Conservation (phyloP, 768 basidiomycete genomes). For the Kwoniella botswanensis region DNA sequence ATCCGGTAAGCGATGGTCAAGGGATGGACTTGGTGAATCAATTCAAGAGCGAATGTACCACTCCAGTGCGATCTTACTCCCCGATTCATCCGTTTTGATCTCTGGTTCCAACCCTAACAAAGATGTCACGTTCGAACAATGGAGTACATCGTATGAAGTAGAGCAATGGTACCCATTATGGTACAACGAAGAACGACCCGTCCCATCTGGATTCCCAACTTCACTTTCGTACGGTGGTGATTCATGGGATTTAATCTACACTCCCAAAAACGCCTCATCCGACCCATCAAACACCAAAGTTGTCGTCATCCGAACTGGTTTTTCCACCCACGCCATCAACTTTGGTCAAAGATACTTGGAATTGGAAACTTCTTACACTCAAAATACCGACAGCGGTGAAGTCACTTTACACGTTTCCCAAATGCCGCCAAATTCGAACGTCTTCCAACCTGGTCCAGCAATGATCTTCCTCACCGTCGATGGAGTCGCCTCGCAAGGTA, state of each 20-base stretch:
- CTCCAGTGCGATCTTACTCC: constrained; percentile 84
- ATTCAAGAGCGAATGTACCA: constrained; percentile 85
- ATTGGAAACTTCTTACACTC: constrained; percentile 82
- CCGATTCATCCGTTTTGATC: constrained; percentile 80
- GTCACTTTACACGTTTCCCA: constrained; percentile 81
- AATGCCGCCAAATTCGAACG: constrained; percentile 69
- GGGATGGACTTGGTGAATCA: constrained; percentile 66
- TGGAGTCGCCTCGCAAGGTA: constrained; percentile 49
- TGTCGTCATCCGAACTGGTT: constrained; percentile 75
- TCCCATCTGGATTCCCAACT: constrained; percentile 68
- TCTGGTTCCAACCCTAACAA: constrained; percentile 79
- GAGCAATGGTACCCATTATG: constrained; percentile 93
- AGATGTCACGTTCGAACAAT: constrained; percentile 65
- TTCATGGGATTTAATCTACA: constrained; percentile 76
- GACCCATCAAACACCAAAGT: constrained; percentile 71
- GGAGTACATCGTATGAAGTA: constrained; percentile 75
- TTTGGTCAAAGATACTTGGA: constrained; percentile 78
- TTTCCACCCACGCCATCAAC: constrained; percentile 62
- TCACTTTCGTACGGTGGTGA: constrained; percentile 81
- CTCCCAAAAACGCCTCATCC: constrained; percentile 69
- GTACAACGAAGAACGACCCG: constrained; percentile 75
- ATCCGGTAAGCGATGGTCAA: constrained; percentile 71
- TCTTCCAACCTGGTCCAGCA: constrained; percentile 67
- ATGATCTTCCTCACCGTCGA: constrained; percentile 56
- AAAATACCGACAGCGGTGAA: constrained; percentile 72